Evolutionary conservation across 495 filamentous ascomycete genomes (phyloP), one percentile per base, ranked within the genome.

Genomic region (Tuber borchii): DNA sequence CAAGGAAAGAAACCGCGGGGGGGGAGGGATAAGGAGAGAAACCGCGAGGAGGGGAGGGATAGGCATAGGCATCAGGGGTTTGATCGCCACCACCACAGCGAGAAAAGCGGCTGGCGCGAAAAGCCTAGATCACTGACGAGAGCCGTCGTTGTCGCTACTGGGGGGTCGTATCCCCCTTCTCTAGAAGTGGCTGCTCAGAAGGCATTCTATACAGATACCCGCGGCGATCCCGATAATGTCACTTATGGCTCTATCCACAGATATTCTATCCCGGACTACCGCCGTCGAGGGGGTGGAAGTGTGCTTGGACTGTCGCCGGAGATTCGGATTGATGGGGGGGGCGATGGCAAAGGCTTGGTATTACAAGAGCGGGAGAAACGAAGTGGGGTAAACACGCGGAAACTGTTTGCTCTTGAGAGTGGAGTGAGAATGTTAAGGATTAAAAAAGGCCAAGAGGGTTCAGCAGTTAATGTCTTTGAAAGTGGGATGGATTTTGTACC

Each of bases 211-310:
- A 46, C 89, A 14, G 90, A 92, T 80, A 85, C 82, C 34, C 87
- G 87, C 80, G 91, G 92, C 1, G 91, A 93, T 81, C 84, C 83
- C 22, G 84, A 87, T 70, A 92, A 89, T 75, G 72, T 91, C 7
- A 83, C 84, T 1, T 93, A 90, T 79, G 90, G 90, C 2, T 87
- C 86, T 40, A 83, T 89, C 10, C 85, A 92, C 83, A 85, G 87
- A 19, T 92, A 92, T 78, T 87, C 82, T 69, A 83, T 91, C 34
- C 90, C 91, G 1, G 71, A 77, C 40, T 93, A 92, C 79, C 85
- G 84, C 74, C 90, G 90, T 0, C 77, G 81, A 74, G 91, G 92
- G 48, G 83, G 83, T 69, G 91, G 91, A 0, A 82, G 84, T 65
- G 85, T 93, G 0, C 68, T 93, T 51, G 91, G 91, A 0, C 78